A percentile compares a stretch with the other conserved stretches of the same genome.
phyloP scores from a whole-genome alignment of 1,284 basidiomycete species.

The Trichosporon faecale region DNA sequence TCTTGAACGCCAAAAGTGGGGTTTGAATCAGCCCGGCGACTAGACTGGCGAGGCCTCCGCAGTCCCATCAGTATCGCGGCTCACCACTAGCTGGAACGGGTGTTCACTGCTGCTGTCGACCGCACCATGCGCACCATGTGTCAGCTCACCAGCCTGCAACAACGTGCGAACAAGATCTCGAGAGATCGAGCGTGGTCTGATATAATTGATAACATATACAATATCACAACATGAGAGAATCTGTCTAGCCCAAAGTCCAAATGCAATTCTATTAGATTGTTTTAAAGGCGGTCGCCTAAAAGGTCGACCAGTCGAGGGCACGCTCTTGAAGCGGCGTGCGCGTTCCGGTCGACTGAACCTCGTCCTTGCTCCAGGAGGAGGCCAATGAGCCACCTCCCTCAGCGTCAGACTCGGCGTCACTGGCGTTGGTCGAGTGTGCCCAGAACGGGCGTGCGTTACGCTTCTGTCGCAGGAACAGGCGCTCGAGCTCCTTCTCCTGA shows the following conservation, averaged over 20 bases:
- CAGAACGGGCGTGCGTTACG: slow-evolving; percentile 22
- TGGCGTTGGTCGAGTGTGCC: slow-evolving; percentile 20
- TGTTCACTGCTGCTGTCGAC: no score
- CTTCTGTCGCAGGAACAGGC: slow-evolving; percentile 32
- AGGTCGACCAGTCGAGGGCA: slow-evolving; percentile 30
- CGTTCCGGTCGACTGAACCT: slow-evolving; percentile 9
- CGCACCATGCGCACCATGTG: no score
- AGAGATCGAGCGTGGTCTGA: neutral
- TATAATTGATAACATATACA: slow-evolving; percentile 8
- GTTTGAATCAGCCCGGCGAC: slow-evolving; percentile 44
- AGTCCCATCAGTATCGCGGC: neutral
- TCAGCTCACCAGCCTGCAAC: neutral
- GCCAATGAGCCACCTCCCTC: neutral
- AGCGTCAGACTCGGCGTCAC: slow-evolving; percentile 28
- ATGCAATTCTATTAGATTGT: slow-evolving; percentile 4
- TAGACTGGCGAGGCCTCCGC: neutral
- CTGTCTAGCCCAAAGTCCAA: neutral
- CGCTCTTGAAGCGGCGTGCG: slow-evolving; percentile 15
- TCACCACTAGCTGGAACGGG: no score
- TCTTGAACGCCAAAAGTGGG: neutral
- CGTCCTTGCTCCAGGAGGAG: neutral
- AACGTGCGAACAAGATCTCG: neutral
- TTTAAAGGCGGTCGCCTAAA: slow-evolving; percentile 13
- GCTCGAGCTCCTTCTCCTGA: slow-evolving; percentile 34
- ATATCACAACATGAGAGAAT: slow-evolving; percentile 5